Percentiles rank a stretch among this genome's conserved stretches.
These are phyloP conservation scores for Picea glauca DNA, from an alignment of 75 land plant genomes.

Conservation along the genomic window DNA sequence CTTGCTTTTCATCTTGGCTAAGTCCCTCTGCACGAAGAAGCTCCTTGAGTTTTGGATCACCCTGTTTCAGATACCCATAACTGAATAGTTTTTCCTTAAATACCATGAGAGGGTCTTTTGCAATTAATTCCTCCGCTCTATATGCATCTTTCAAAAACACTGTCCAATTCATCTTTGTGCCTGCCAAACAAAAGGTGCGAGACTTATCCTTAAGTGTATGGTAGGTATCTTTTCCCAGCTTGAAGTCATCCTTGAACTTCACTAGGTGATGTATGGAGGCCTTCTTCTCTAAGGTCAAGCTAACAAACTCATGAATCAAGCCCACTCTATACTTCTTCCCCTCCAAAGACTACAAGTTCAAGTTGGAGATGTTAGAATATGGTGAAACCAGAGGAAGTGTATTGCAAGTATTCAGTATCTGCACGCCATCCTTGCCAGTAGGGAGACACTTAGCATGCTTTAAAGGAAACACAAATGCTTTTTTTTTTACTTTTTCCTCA, in stretches of 20 bases:
- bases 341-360: conserved; percentile 55
- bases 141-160: no score
- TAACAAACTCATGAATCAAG: conserved; percentile 78
- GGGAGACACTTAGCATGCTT: conserved; percentile 36
- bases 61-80: no score
- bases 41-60: no score
- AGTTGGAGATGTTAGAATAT: conserved; percentile 57
- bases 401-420: conserved; percentile 41
- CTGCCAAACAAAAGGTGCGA: conserved; percentile 73
- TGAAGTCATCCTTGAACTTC: conserved; percentile 84
- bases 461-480: conserved; percentile 36
- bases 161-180: conserved; percentile 80
- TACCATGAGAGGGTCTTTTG: no score
- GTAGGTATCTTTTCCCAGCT: conserved; percentile 61
- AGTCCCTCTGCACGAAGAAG: no score
- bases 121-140: no score
- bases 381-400: conserved; percentile 73
- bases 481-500: conserved; percentile 43
- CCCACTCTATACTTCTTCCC: conserved; percentile 81
- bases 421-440: conserved; percentile 46
- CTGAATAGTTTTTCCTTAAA: no score
- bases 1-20: no score
- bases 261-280: conserved; percentile 73
- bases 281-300: conserved; percentile 84
- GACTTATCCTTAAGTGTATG: conserved; percentile 72